These are phyloP conservation scores for Mucor saturninus DNA, from an alignment of 371 early-diverging fungal species.

Conservation along the genomic window DNA sequence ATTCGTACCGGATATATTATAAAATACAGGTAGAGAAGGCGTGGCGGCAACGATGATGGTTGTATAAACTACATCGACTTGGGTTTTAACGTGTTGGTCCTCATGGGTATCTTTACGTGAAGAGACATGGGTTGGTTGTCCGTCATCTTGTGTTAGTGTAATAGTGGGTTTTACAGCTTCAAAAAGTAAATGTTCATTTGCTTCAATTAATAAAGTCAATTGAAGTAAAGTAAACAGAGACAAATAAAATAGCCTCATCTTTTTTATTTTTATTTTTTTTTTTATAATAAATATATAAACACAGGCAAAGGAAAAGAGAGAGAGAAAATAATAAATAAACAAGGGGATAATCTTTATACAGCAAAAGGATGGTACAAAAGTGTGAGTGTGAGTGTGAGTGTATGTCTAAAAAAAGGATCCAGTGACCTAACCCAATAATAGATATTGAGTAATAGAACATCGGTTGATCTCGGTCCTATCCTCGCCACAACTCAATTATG, in stretches of 20 bases:
- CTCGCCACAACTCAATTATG: too few relatives aligned
- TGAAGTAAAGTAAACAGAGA: slow-evolving; percentile 1
- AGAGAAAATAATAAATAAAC: background rate
- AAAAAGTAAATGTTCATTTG: slow-evolving; percentile 2
- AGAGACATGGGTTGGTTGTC: background rate
- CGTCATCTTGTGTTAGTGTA: background rate
- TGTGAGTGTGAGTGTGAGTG: too few relatives aligned
- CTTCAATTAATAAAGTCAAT: background rate
- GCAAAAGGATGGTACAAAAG: too few relatives aligned
- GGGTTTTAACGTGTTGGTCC: background rate
- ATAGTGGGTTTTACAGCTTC: background rate
- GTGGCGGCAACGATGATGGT: slow-evolving; percentile 6
- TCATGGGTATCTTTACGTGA: background rate
- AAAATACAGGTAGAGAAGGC: slow-evolving; percentile 13
- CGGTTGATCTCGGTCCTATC: background rate
- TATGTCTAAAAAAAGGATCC: too few relatives aligned
- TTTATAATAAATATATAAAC: background rate
- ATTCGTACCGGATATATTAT: slow-evolving; percentile 17
- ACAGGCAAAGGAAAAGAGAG: background rate
- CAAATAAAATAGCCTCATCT: slow-evolving; percentile 5
- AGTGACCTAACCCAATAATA: too few relatives aligned
- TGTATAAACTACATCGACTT: slow-evolving; percentile 11
- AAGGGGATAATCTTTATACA: too few relatives aligned
- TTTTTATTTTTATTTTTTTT: background rate
- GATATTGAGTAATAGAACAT: background rate